These are phyloP conservation scores for Phytophthora foliorum DNA, from an alignment of 352 stramenopile genomes.

Conservation along the genomic window DNA sequence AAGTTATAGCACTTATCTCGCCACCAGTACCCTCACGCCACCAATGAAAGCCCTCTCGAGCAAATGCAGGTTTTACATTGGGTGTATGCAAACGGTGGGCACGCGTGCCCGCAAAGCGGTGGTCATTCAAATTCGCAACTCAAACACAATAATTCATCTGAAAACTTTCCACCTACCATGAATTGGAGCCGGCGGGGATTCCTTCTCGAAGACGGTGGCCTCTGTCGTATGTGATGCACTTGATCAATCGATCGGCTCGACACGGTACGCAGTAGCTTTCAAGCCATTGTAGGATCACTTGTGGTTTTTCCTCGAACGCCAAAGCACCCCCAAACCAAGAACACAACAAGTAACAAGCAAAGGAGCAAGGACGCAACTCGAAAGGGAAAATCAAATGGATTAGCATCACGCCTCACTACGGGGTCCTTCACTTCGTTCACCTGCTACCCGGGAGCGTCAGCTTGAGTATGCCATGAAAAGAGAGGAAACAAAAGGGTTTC, in stretches of 20 bases:
- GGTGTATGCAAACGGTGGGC: neutral
- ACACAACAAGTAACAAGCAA: no score
- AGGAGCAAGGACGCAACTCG: no score
- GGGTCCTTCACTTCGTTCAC: neutral
- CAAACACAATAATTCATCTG: neutral
- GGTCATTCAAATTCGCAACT: neutral
- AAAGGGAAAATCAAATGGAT: no score
- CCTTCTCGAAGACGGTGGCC: no score
- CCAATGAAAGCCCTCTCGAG: neutral
- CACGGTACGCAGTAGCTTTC: no score
- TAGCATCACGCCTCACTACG: neutral
- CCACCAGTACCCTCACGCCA: neutral
- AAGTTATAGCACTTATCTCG: no score
- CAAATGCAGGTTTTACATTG: neutral
- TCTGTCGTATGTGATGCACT: no score
- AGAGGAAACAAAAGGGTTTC: neutral
- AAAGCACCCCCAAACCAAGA: neutral
- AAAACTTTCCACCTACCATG: no score
- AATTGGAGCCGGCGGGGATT: no score
- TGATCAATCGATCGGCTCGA: no score
- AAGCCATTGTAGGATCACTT: neutral
- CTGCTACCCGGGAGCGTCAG: neutral
- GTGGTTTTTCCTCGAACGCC: neutral
- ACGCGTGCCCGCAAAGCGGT: neutral
- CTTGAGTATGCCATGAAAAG: neutral